Evolutionary conservation across 2,329 filamentous ascomycete species (phyloP).

Genomic region (Drechslerella coelobrocha): DNA sequence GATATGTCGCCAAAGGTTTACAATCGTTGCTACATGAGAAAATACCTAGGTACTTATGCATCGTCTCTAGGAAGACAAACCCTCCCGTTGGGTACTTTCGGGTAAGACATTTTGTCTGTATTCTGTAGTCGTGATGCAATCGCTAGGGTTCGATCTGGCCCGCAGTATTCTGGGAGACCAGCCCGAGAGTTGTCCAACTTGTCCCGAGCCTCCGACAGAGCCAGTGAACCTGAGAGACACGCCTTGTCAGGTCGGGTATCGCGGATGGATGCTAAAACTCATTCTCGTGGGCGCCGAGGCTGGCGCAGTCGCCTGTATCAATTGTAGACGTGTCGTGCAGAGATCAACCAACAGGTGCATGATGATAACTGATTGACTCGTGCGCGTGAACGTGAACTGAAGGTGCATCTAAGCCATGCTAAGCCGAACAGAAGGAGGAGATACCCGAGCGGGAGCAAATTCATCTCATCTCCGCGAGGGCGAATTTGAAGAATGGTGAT

Average conservation of each 20-base stretch:
- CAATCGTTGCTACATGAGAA: neutral
- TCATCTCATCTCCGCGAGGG: neutral
- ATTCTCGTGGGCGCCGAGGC: too few relatives aligned
- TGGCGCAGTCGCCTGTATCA: too few relatives aligned
- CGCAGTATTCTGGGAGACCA: too few relatives aligned
- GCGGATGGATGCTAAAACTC: constrained; percentile 18
- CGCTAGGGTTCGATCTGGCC: neutral
- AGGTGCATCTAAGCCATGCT: too few relatives aligned
- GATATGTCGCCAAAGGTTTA: neutral
- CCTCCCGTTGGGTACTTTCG: too few relatives aligned
- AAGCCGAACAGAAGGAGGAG: neutral
- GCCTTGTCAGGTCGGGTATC: constrained; percentile 19
- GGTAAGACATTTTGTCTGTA: neutral
- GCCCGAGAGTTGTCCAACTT: too few relatives aligned
- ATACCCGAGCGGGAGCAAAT: neutral
- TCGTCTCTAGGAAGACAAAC: neutral
- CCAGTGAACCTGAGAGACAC: constrained; percentile 2
- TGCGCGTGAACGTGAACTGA: too few relatives aligned
- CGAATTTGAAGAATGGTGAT: constrained; percentile 19
- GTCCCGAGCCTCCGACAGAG: neutral
- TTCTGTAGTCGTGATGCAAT: neutral
- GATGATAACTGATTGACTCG: too few relatives aligned
- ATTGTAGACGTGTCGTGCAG: constrained; percentile 48
- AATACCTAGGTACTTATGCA: too few relatives aligned
- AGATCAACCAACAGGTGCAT: constrained; percentile 46